These are phyloP conservation scores for Taxillus chinensis DNA, from an alignment of 164 flowering plant species.

Conservation along the genomic window DNA sequence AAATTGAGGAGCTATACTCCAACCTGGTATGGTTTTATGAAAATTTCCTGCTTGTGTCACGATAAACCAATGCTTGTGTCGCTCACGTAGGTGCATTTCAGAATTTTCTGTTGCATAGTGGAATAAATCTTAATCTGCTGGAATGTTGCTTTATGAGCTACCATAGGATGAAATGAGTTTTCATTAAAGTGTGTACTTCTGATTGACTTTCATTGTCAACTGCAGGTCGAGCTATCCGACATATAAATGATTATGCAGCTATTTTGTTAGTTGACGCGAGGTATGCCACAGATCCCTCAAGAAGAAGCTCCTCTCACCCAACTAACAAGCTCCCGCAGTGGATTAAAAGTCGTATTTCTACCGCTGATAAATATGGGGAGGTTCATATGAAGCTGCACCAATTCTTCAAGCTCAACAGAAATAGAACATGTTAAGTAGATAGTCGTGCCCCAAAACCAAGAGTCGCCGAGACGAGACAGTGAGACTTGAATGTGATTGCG, in stretches of 20 bases:
- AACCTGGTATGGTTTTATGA: too few species aligned
- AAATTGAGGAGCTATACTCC: too few species aligned
- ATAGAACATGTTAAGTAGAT: constrained; percentile 14
- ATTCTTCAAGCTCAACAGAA: constrained; percentile 69
- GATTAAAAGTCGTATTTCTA: constrained; percentile 65
- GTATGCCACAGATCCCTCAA: constrained; percentile 48
- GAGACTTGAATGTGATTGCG: too few species aligned
- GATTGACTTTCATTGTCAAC: constrained; percentile 2
- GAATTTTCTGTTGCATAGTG: too few species aligned
- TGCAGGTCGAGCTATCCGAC: constrained; percentile 92
- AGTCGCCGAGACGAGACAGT: background rate
- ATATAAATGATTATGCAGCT: constrained; percentile 85
- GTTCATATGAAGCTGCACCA: constrained; percentile 66
- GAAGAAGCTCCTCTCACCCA: constrained; percentile 39
- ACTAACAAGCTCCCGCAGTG: constrained; percentile 83
- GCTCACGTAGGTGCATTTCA: too few species aligned
- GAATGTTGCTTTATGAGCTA: too few species aligned
- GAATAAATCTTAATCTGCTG: too few species aligned
- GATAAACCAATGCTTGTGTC: too few species aligned
- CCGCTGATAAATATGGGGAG: constrained; percentile 63
- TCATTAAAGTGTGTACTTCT: background rate
- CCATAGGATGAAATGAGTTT: too few species aligned
- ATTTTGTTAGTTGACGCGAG: constrained; percentile 82
- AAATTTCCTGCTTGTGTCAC: too few species aligned
- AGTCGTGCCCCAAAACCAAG: too few species aligned